Conservation (phyloP, 2,329 filamentous ascomycete genomes). For the Helotiales sp. region DNA sequence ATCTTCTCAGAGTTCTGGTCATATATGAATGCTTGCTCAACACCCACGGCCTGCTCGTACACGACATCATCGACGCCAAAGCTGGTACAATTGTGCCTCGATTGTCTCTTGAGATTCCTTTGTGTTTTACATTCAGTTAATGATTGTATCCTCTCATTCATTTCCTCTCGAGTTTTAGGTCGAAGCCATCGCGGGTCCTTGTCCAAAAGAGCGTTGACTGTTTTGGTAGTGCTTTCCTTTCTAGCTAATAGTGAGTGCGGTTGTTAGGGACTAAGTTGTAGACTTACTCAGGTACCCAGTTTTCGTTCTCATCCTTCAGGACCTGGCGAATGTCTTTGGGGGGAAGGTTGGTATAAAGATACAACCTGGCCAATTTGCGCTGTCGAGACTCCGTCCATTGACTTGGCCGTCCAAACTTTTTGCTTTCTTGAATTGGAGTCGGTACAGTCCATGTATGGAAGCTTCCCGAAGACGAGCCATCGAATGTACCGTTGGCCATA, state of each 20-base stretch:
- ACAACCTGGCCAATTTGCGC: constrained; percentile 55
- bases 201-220: constrained; percentile 54
- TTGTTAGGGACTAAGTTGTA: constrained; percentile 35
- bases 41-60: too few relatives aligned
- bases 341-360: constrained; percentile 55
- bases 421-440: background rate
- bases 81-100: background rate
- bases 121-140: constrained; percentile 43
- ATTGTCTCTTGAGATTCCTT: constrained; percentile 1
- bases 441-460: too few relatives aligned
- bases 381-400: constrained; percentile 55
- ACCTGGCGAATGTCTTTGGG: constrained; percentile 50
- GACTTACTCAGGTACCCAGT: constrained; percentile 48
- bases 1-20: too few relatives aligned
- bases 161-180: constrained; percentile 51
- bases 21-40: too few relatives aligned
- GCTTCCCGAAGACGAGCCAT: background rate
- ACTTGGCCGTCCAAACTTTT: constrained; percentile 48
- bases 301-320: constrained; percentile 45
- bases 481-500: background rate
- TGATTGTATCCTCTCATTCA: constrained; percentile 50
- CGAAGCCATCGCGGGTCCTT: constrained; percentile 60
- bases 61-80: background rate
- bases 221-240: constrained; percentile 59
- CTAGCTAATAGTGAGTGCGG: background rate